phyloP scores from a whole-genome alignment of 768 basidiomycete genomes.

The Phallus indusiatus region DNA sequence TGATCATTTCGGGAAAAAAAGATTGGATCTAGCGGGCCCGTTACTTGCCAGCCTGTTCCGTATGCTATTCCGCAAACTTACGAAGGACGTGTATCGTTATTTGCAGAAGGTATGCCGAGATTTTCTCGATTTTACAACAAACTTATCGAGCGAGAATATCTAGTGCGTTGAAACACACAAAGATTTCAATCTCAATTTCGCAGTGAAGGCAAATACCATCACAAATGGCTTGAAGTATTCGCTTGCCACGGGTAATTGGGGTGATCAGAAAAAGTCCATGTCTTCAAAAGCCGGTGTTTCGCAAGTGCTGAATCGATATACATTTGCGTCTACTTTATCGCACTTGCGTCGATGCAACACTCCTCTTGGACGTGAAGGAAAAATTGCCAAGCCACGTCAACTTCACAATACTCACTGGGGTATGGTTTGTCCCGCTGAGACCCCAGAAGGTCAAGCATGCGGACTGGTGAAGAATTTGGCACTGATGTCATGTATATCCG shows the following conservation, averaged over 20 bases:
- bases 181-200: slow-evolving; percentile 83
- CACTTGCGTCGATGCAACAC: slow-evolving; percentile 98
- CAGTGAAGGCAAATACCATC: slow-evolving; percentile 94
- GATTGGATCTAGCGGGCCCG: slow-evolving; percentile 92
- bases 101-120: slow-evolving; percentile 71
- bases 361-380: slow-evolving; percentile 94
- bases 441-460: slow-evolving; percentile 98
- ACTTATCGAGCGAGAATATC: slow-evolving; percentile 5
- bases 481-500: slow-evolving; percentile 95
- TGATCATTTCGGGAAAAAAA: slow-evolving; percentile 99
- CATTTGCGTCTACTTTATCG: slow-evolving; percentile 95
- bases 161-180: slow-evolving; percentile 96
- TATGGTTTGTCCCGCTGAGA: slow-evolving; percentile 99
- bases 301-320: slow-evolving; percentile 96
- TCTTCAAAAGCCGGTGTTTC: slow-evolving; percentile 97
- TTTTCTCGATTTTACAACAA: not conserved
- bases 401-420: slow-evolving; percentile 99
- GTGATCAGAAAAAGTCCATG: slow-evolving; percentile 98
- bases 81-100: slow-evolving; percentile 94
- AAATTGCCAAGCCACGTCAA: slow-evolving; percentile 98
- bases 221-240: slow-evolving; percentile 98
- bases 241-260: slow-evolving; percentile 98
- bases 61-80: slow-evolving; percentile 94
- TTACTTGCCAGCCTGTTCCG: slow-evolving; percentile 94
- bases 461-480: slow-evolving; percentile 98